phyloP scores from a whole-genome alignment of 1,139 yeast species.

The Debaryomyces subglobosus region DNA sequence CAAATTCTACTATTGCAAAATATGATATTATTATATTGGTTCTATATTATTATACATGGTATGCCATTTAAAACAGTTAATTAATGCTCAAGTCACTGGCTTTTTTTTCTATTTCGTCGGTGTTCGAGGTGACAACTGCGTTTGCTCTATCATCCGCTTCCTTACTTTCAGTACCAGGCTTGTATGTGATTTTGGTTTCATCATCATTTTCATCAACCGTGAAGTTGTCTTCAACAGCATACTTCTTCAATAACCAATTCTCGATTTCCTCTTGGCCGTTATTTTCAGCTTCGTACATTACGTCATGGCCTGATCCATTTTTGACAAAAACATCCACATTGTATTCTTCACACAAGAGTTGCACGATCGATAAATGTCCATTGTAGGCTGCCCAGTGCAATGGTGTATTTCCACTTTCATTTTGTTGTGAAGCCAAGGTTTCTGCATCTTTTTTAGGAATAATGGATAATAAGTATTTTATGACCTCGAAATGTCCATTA shows the following conservation, averaged over 20 bases:
- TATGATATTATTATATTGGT: neutral
- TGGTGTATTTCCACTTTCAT: constrained; percentile 88
- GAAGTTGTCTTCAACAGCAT: constrained; percentile 64
- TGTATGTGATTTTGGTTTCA: constrained; percentile 49
- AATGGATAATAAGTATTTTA: constrained; percentile 59
- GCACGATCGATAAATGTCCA: constrained; percentile 76
- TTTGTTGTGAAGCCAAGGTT: constrained; percentile 55
- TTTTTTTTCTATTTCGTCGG: constrained; percentile 11
- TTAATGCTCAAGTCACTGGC: constrained; percentile 8
- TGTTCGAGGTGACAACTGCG: constrained; percentile 22
- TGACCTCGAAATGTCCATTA: constrained; percentile 81
- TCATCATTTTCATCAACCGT: constrained; percentile 47
- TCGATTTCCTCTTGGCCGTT: constrained; percentile 67
- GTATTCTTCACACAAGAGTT: constrained; percentile 69
- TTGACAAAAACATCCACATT: constrained; percentile 80
- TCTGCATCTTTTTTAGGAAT: constrained; percentile 48
- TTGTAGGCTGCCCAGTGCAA: constrained; percentile 94
- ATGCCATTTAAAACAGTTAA: neutral
- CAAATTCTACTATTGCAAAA: neutral
- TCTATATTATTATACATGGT: constrained; percentile 7
- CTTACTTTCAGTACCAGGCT: constrained; percentile 52
- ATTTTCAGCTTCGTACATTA: constrained; percentile 86
- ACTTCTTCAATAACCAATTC: constrained; percentile 71
- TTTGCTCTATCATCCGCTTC: constrained; percentile 48
- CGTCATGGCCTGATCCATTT: constrained; percentile 78